Percentiles rank a stretch among this genome's conserved stretches.
phyloP scores from a whole-genome alignment of 2,329 filamentous ascomycete species.

The Pseudophaeomoniella oleicola region DNA sequence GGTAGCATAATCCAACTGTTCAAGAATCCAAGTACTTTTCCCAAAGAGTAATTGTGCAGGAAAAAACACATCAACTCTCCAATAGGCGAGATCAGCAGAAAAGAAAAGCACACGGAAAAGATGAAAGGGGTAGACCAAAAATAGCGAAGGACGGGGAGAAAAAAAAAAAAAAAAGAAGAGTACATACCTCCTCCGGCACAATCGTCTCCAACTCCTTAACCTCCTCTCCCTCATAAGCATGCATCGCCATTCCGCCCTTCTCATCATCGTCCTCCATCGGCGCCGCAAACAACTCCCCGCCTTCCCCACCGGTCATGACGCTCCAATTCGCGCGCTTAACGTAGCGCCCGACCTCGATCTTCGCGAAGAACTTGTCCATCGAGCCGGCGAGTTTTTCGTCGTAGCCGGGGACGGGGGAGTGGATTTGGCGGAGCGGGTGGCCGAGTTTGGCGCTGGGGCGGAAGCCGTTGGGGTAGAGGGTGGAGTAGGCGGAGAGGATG shows the following conservation, averaged over 20 bases:
- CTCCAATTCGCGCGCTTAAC: conserved; percentile 41
- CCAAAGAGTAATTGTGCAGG: no score
- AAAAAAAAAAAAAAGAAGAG: neutral
- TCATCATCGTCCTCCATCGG: conserved; percentile 1
- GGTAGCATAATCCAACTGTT: neutral
- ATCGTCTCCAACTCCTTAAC: conserved; percentile 20
- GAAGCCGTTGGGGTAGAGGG: conserved; percentile 46
- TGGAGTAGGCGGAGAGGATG: conserved; percentile 39
- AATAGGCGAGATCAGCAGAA: neutral
- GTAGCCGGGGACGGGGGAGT: conserved; percentile 45
- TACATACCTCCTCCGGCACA: conserved; percentile 28
- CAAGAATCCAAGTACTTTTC: no score
- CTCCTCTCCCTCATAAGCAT: conserved; percentile 3
- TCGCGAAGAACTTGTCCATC: conserved; percentile 49
- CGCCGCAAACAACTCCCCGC: conserved; percentile 25
- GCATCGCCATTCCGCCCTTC: no score
- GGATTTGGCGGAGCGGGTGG: conserved; percentile 38
- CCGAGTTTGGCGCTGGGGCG: conserved; percentile 40
- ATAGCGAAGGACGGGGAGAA: no score
- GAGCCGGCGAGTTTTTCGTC: conserved; percentile 37
- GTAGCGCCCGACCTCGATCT: conserved; percentile 36
- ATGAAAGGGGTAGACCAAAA: neutral
- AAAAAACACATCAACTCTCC: neutral
- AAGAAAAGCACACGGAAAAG: conserved; percentile 1
- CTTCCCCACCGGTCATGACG: conserved; percentile 20